phyloP scores from a whole-genome alignment of 345 rosid genomes.

The Brassica juncea region DNA sequence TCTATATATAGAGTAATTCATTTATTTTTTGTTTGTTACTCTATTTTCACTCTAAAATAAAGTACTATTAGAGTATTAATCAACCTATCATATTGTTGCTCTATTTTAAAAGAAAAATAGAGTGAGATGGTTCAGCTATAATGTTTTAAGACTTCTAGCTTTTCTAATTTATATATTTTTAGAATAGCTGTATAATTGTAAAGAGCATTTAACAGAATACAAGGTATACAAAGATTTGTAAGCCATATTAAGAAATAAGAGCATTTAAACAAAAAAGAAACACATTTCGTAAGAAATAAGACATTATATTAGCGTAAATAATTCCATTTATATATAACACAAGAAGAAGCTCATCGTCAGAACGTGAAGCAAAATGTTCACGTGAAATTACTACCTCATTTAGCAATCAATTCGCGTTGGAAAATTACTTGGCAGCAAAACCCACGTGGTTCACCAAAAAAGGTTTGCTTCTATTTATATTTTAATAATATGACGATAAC shows the following conservation, averaged over 20 bases:
- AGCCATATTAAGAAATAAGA: background rate
- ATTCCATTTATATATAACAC: background rate
- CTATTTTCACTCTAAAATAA: too few species aligned
- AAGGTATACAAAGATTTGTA: background rate
- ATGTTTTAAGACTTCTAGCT: too few species aligned
- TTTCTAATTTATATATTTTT: too few species aligned
- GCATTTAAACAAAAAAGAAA: background rate
- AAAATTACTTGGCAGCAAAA: conserved; percentile 23
- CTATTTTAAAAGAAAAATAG: too few species aligned
- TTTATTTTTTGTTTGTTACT: too few species aligned
- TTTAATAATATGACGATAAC: background rate
- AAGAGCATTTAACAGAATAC: too few species aligned
- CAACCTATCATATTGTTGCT: too few species aligned
- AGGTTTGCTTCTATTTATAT: background rate
- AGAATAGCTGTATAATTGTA: too few species aligned
- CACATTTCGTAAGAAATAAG: background rate
- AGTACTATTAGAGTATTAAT: too few species aligned
- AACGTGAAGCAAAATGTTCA: conserved; percentile 34
- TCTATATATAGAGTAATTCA: too few species aligned
- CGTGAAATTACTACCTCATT: conserved; percentile 24
- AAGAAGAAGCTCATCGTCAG: background rate
- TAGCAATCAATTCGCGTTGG: conserved; percentile 27
- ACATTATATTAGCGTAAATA: background rate
- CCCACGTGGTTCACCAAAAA: conserved; percentile 22
- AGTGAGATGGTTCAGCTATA: too few species aligned